Base-by-base conservation (phyloP, 202 grass and related monocot species). In the Hordeum pubiflorum region DNA sequence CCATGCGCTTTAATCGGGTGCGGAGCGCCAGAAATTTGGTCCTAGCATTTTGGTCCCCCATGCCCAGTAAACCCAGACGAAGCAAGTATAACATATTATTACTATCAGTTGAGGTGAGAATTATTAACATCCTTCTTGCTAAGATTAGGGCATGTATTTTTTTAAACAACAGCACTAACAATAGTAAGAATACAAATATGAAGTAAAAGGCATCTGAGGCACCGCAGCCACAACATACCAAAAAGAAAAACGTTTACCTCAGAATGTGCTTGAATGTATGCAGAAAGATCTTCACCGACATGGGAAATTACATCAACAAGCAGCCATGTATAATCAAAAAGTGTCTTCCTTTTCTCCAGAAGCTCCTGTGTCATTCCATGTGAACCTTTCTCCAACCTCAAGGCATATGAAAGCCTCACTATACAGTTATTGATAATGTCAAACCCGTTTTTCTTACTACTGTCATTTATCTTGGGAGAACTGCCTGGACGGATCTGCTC, bases 251-350 rank as follows among this genome's bases (percentile, higher is more conserved):
- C 22, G 4, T 4, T n/a, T 82, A 73, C 79, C 56, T 63, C 68
- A 24, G 68, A 82, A 82, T 82, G 79, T 7, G 57, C 7, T 69
- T 82, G 67, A 73, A 63, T 82, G 40, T 73, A 82, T 50, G 79
- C 2, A 36, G 39, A 61, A 73, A 82, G 68, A 73, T 15, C 6
- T 79, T 67, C 43, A 67, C 43, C 44, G 2, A 7, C 29, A 67
- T 18, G 11, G 61, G 61, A 66, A 67, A 79, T 66, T 64, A 79
- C 31, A 67, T 79, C 44, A 79, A 67, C 61, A 67, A 79, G 77
- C 40, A 79, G 11, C 60, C 27, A 44, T 15, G 43, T 7, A 12
- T 61, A 67, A 66, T 79, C 61, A 79, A 23, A 6, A 54, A 24
- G 61, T 23, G 10, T 5, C 4, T 40, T 64, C 31, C 62, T 79